Base-by-base conservation (phyloP, 1,284 basidiomycete genomes). In the Moesziomyces antarcticus region DNA sequence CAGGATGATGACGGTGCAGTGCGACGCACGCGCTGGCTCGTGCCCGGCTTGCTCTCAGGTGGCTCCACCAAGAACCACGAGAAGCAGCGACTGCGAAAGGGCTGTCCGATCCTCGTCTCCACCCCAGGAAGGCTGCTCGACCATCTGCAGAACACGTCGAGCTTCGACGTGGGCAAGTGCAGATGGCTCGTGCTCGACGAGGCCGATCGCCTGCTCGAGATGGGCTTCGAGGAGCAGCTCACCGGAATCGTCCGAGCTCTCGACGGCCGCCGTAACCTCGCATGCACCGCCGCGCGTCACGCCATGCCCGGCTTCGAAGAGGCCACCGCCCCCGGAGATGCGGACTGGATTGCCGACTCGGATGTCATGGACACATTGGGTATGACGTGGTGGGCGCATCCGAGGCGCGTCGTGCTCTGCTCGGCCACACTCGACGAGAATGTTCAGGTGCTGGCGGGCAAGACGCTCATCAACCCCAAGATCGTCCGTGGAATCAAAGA, bases 171-270 rank as follows among this genome's bases (percentile, higher is more conserved):
- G 53, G 92, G 92, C 56, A 97, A 97, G 85, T 93, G 93, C 80
- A 89, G 93, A 56, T 99, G 96, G 93, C 88, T 99, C 18, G 91
- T 99, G 1, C 89, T 99, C 30, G 97, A 99, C 82, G 97, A 99
- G 86, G 96, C 97, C 3, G 97, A 99, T 85, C 87, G 95, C 13
- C 84, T 92, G 43, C 90, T 91, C 88, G 91, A 92, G 78, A 82
- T 86, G 76, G 86, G 86, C 40, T 86, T 86, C 62, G 84, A 86
- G 67, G 85, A 86, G 50, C 85, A 86, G 64, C 82, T 86, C 53
- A 77, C 88, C 50, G 94, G 93, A 0, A 97, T 99, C 76, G 86
- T 98, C 56, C 89, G 66, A 43, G 80, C 82, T 3, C 56, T 84
- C 22, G 81, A 84, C 10, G 80, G 77, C 37, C 55, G 82, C 11